Evolutionary conservation across 345 rosid genomes (phyloP).

Genomic region (Eucalyptus marginata): DNA sequence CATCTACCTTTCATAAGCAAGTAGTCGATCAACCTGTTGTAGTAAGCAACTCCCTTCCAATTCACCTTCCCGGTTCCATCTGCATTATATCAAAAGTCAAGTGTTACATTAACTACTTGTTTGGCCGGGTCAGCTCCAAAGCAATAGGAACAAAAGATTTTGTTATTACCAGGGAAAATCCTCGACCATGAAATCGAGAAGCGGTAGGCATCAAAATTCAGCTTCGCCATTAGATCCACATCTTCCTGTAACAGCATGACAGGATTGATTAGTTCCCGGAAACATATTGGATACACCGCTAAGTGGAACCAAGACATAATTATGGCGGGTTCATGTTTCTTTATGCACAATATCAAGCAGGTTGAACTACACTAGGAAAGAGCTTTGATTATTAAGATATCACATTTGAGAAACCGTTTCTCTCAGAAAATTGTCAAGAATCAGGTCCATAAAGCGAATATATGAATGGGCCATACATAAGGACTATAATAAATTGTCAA

Average conservation of each 20-base stretch:
- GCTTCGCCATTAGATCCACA: conserved; percentile 56
- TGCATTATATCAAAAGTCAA: background rate
- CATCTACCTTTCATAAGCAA: conserved; percentile 48
- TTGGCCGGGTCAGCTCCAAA: background rate
- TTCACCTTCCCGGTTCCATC: conserved; percentile 86
- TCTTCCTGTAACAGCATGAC: conserved; percentile 41
- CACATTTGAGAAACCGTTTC: background rate
- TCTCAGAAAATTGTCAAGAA: background rate
- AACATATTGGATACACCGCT: background rate
- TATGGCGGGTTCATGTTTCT: background rate
- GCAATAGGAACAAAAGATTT: background rate
- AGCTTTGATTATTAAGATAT: background rate
- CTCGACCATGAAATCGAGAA: conserved; percentile 99
- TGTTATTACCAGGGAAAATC: conserved; percentile 71
- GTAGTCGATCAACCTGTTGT: conserved; percentile 77
- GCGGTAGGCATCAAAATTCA: conserved; percentile 90
- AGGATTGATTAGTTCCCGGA: background rate
- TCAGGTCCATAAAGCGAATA: background rate
- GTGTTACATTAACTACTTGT: background rate
- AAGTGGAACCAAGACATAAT: background rate
- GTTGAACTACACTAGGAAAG: background rate
- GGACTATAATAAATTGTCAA: background rate
- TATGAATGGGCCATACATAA: background rate
- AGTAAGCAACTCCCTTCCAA: conserved; percentile 89
- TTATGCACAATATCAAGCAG: background rate